These are phyloP conservation scores for Solanum rostratum DNA, from an alignment of 257 asterid genomes.

Conservation along the genomic window DNA sequence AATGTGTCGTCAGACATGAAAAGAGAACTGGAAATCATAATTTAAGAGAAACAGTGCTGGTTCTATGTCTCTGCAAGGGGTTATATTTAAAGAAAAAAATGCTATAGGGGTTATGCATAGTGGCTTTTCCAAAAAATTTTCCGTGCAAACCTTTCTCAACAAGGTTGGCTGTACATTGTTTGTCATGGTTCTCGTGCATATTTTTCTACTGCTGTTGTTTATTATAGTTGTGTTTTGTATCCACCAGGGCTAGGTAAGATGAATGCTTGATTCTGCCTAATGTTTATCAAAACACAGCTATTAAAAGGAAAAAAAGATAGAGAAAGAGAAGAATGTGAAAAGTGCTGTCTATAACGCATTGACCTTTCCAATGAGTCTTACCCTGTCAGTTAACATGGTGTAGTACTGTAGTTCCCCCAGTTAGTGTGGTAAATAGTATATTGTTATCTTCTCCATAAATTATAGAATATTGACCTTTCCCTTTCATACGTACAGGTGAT, in stretches of 20 bases:
- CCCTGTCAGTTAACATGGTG: background rate
- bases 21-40: background rate
- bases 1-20: background rate
- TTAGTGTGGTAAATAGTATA: background rate
- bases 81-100: background rate
- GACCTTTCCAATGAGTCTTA: background rate
- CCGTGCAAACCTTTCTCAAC: background rate
- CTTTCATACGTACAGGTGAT: slow-evolving; percentile 59
- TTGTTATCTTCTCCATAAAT: background rate
- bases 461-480: background rate
- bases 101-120: background rate
- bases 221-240: background rate
- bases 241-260: background rate
- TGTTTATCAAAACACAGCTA: background rate
- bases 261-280: background rate
- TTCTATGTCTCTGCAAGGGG: background rate
- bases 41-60: background rate
- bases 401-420: background rate
- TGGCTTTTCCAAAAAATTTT: background rate
- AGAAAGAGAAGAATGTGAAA: background rate
- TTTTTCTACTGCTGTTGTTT: background rate
- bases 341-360: background rate
- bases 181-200: background rate
- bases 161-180: background rate
- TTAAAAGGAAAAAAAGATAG: background rate